Evolutionary conservation across 495 filamentous ascomycete species (phyloP).

Genomic region (Darksidea phi): DNA sequence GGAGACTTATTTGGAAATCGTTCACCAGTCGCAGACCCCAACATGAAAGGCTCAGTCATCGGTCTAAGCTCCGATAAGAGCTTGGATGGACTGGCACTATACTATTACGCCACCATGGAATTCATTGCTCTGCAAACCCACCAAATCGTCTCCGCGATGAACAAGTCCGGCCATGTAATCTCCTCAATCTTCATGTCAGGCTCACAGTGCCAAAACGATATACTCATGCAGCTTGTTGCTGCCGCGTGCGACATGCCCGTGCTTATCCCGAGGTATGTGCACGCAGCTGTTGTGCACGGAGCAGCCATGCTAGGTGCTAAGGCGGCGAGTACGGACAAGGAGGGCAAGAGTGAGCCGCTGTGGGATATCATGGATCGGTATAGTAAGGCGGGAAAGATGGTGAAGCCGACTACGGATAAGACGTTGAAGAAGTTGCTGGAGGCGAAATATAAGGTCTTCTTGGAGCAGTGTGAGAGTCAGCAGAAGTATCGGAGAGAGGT

Average conservation of each 20-base stretch:
- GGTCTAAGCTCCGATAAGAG: constrained; percentile 82
- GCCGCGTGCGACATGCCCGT: constrained; percentile 90
- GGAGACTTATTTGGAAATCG: constrained; percentile 98
- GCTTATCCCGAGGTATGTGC: constrained; percentile 83
- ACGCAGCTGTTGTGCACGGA: constrained; percentile 94
- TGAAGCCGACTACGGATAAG: constrained; percentile 65
- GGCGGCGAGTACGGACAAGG: constrained; percentile 63
- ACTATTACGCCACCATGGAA: constrained; percentile 93
- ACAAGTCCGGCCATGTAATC: constrained; percentile 60
- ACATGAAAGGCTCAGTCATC: constrained; percentile 85
- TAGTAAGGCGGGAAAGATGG: constrained; percentile 86
- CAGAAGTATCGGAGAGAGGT: constrained; percentile 42
- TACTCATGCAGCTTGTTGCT: constrained; percentile 86
- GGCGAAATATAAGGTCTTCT: constrained; percentile 75
- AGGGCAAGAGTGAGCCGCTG: constrained; percentile 78
- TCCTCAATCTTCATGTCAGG: constrained; percentile 97
- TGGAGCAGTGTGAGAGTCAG: constrained; percentile 47
- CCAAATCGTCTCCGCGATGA: constrained; percentile 78
- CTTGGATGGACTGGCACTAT: constrained; percentile 79
- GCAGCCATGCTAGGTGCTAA: constrained; percentile 97
- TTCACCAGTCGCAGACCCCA: constrained; percentile 85
- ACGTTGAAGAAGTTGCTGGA: constrained; percentile 75
- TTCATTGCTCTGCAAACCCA: constrained; percentile 95
- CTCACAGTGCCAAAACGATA: constrained; percentile 91
- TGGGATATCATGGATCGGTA: constrained; percentile 98